These are phyloP conservation scores for Penicillium arizonense DNA, from an alignment of 495 filamentous ascomycete genomes.

Conservation along the genomic window DNA sequence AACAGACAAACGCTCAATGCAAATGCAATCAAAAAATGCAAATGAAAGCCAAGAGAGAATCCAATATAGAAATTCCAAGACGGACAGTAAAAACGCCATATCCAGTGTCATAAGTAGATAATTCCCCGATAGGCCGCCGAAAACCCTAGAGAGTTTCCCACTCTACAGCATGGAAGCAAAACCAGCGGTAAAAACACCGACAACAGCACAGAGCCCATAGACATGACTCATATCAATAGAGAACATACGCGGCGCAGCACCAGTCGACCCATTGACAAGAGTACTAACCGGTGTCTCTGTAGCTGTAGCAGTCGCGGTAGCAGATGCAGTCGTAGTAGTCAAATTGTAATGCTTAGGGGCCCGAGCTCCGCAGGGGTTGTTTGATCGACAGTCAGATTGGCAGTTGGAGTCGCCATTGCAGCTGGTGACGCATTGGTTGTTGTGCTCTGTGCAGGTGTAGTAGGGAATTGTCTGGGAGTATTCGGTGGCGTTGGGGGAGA, in stretches of 20 bases:
- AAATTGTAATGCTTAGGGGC: conserved; percentile 61
- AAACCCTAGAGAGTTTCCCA: neutral
- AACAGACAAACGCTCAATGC: conserved; percentile 11
- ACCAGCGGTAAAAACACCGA: conserved; percentile 60
- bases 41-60: neutral
- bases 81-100: neutral
- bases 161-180: conserved; percentile 59
- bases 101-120: neutral
- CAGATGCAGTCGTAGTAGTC: conserved; percentile 47
- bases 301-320: conserved; percentile 39
- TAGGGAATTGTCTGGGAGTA: conserved; percentile 87
- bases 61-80: neutral
- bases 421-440: conserved; percentile 63
- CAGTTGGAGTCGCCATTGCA: conserved; percentile 62
- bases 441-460: conserved; percentile 73
- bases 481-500: conserved; percentile 72
- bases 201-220: conserved; percentile 56
- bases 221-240: conserved; percentile 54
- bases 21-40: conserved; percentile 10
- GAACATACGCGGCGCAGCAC: conserved; percentile 22
- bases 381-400: conserved; percentile 58
- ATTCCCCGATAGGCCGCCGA: neutral
- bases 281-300: conserved; percentile 29
- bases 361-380: conserved; percentile 81
- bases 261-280: conserved; percentile 10